These are phyloP conservation scores for Metschnikowia bowlesiae DNA, from an alignment of 805 yeast species.

Conservation along the genomic window DNA sequence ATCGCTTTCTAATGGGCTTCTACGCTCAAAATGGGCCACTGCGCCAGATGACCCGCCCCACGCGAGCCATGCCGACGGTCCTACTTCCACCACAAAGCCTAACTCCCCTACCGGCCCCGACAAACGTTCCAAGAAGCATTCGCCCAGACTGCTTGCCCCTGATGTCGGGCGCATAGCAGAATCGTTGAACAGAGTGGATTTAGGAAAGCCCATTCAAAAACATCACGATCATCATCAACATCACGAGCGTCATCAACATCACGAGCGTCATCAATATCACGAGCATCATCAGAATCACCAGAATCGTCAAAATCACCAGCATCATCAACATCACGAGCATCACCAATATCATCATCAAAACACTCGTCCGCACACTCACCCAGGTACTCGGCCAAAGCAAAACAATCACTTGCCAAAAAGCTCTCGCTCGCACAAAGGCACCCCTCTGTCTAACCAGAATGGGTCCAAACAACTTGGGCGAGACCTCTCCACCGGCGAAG, in stretches of 20 bases:
- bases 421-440: background rate
- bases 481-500: constrained; percentile 2
- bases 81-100: background rate
- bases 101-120: background rate
- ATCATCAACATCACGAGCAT: too few relatives aligned
- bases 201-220: background rate
- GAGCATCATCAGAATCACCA: too few relatives aligned
- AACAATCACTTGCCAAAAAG: background rate
- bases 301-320: too few relatives aligned
- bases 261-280: too few relatives aligned
- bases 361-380: background rate
- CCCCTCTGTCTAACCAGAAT: background rate
- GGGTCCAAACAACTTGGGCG: background rate
- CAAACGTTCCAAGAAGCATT: background rate
- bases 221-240: too few relatives aligned
- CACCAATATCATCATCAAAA: background rate
- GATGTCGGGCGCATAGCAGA: background rate
- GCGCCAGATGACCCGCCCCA: constrained; percentile 7
- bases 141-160: background rate
- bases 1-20: background rate
- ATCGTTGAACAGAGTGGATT: background rate
- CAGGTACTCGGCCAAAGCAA: background rate
- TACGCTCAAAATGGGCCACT: constrained; percentile 33
- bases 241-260: too few relatives aligned
- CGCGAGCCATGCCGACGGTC: background rate